Evolutionary conservation across 2,329 filamentous ascomycete species (phyloP).

Genomic region (Sporothrix curviconia): DNA sequence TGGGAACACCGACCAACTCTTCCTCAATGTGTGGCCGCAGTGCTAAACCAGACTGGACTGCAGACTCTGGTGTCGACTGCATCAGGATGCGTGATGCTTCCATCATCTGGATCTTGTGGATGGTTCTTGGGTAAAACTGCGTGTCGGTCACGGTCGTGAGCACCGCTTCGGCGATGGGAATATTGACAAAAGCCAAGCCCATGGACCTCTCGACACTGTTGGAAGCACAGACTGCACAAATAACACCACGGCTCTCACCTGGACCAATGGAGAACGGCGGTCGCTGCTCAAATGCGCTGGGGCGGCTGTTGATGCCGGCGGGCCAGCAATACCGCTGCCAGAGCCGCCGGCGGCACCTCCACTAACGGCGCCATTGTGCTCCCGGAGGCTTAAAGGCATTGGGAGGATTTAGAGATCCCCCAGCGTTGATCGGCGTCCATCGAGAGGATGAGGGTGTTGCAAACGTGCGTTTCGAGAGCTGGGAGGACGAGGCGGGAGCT

Average conservation of each 20-base stretch:
- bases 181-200: conserved; percentile 79
- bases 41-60: conserved; percentile 64
- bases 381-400: not conserved
- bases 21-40: conserved; percentile 15
- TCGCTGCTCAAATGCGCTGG: conserved; percentile 4
- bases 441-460: not conserved
- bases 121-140: conserved; percentile 80
- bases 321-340: not conserved
- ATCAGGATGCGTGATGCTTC: conserved; percentile 75
- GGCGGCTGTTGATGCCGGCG: conserved; percentile 1
- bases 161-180: conserved; percentile 75
- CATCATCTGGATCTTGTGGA: conserved; percentile 79
- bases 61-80: conserved; percentile 54
- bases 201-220: conserved; percentile 80
- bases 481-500: not conserved
- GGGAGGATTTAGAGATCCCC: not conserved
- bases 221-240: conserved; percentile 86
- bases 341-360: not conserved
- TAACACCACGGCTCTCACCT: conserved; percentile 15
- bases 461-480: not conserved
- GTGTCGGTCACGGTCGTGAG: conserved; percentile 90
- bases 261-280: conserved; percentile 15
- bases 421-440: not conserved
- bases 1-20: conserved; percentile 35
- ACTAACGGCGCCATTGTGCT: not conserved